Base-by-base conservation (phyloP, 2,329 filamentous ascomycete genomes). In the Trichoderma simmonsii region DNA sequence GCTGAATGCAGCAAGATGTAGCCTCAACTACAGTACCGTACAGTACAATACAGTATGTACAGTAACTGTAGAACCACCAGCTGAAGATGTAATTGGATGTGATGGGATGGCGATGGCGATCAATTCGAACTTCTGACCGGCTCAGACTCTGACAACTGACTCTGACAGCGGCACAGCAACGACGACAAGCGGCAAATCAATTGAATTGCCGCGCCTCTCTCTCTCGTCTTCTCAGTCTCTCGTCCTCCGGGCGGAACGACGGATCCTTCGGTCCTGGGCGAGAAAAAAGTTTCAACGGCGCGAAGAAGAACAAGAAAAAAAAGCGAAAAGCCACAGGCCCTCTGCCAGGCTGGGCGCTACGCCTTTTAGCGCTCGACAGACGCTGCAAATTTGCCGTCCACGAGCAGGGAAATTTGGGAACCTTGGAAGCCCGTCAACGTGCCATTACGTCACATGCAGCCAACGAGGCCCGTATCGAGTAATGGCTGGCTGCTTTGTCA, bases 251-350 rank as follows among this genome's bases (percentile, higher is more conserved):
- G 66, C 56, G 39, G 54, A 48, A 48, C 39, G 8, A 61, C 66
- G 66, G 66, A 69, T 69, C 66, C 66, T 69, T 69, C 66, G 57
- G 66, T 69, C 30, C 15, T 51, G 57, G 66, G 28, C 59, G 21
- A 34, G 36, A 69, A 69, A 43, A 18, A 43, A 43, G 61, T 39
- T 36, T 69, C 61, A 69, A 60, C 57, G 57, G 56, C 26, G 28
- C 28, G 30, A 30, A 39, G 36, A 43, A 43, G 15, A 43, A 43
- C 9, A 32, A 8, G 18, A 28, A n/a, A 60, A 59, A 60, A 60
- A 21, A 21, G 2, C 18, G 34, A 60, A 21, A 28, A 28, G 66
- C 56, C 56, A 61, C n/a, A 48, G 54, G 26, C 24, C n/a, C 18
- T 56, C 32, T 34, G 15, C n/a, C 36, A 34, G 28, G 43, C 28